Base-by-base conservation (phyloP, 1,284 basidiomycete species). In the Ganoderma lingzhi region DNA sequence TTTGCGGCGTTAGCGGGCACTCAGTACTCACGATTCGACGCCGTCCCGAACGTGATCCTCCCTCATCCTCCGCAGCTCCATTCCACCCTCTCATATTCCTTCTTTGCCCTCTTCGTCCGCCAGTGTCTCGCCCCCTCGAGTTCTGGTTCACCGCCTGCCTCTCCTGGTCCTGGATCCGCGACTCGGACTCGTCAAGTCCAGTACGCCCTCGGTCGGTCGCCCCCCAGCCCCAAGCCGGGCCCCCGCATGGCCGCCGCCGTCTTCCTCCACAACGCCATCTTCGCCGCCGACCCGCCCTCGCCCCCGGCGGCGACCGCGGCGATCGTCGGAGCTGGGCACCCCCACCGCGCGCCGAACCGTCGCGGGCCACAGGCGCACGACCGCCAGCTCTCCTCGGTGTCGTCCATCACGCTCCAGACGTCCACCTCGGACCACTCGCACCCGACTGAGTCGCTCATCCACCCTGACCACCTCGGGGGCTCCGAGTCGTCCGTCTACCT, bases 201-300 rank as follows among this genome's bases (percentile, higher is more conserved):
- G 37, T 23, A n/a, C 63, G 63, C 37, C 63, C 63, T 28, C 48
- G 59, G 59, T 28, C 48, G 59, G 59, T 19, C 53, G 53, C 32
- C 37, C 42, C 23, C 19, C 37, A 19, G 23, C 45, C 35, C 48
- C 63, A 39, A 32, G 37, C 44, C 14, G 17, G 60, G n/a, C 37
- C 42, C 42, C 61, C 67, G 62, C 41, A 73, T 73, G 72, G 72
- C 72, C 64, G 75, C 75, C 44, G 87, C 87, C 66, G 77, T 88
- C 67, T 85, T 86, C 76, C 82, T 89, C 62, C 88, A 90, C 79
- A 85, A 88, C 76, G 82, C 85, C 53, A 76, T 88, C 65, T 86
- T 86, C 76, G 74, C 82, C 62, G 78, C 82, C 35, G 86, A 86
- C 64, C 74, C 80, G 35, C 73, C 79, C 10, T 69, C 70, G 51